phyloP scores from a whole-genome alignment of 2,329 filamentous ascomycete species.

The Tolypocladium pustulatum region DNA sequence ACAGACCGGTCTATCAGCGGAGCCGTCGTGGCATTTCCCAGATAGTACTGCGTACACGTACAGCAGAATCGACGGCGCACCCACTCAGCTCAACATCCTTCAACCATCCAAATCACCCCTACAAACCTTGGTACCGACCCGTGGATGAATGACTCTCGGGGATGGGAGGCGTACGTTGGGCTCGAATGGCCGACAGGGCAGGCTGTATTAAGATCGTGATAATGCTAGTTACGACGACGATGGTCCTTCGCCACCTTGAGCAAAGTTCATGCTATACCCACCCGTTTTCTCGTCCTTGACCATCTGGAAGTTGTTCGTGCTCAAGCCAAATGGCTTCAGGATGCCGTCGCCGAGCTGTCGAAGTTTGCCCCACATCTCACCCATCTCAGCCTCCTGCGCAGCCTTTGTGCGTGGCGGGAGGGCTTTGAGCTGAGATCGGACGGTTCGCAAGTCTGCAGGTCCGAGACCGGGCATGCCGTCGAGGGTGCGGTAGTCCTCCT shows the following conservation, averaged over 20 bases:
- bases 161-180: too few species aligned
- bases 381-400: conserved; percentile 79
- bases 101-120: background rate
- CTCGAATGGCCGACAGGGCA: background rate
- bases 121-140: background rate
- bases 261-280: conserved; percentile 90
- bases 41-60: too few species aligned
- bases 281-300: conserved; percentile 81
- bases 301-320: conserved; percentile 91
- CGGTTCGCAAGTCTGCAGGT: conserved; percentile 54
- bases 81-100: background rate
- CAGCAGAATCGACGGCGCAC: background rate
- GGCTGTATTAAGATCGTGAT: background rate
- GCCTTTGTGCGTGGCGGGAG: conserved; percentile 62
- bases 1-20: background rate
- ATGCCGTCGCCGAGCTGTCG: conserved; percentile 89
- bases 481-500: conserved; percentile 69
- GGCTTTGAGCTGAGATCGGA: conserved; percentile 52
- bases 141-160: background rate
- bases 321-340: conserved; percentile 84
- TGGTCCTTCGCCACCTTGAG: conserved; percentile 20
- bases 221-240: conserved; percentile 2
- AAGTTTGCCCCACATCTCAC: conserved; percentile 95
- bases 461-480: conserved; percentile 45
- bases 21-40: background rate